Conservation (phyloP, 805 yeast species). For the Wickerhamiella slavikovae region DNA sequence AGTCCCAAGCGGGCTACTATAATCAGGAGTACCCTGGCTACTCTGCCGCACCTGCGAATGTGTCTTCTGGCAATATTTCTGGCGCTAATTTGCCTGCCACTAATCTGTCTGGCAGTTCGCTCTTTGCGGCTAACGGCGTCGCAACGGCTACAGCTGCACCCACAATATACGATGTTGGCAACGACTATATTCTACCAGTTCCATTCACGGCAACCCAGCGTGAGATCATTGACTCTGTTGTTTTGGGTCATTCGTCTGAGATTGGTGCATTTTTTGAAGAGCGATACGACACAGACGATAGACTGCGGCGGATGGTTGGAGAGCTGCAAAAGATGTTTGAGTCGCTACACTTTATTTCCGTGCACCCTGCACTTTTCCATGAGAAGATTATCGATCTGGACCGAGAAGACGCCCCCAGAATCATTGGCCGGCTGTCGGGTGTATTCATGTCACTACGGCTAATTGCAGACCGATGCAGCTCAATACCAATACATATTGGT, state of each 20-base stretch:
- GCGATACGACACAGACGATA: constrained; percentile 31
- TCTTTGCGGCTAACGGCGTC: background rate
- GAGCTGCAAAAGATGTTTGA: constrained; percentile 43
- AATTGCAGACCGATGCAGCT: constrained; percentile 30
- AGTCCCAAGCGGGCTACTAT: too few species aligned
- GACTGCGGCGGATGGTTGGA: constrained; percentile 22
- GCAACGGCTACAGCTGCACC: background rate
- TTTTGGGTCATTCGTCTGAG: constrained; percentile 78
- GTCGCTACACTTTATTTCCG: constrained; percentile 60
- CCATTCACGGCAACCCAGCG: constrained; percentile 32
- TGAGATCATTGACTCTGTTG: constrained; percentile 77
- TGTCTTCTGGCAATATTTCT: too few species aligned
- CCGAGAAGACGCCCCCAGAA: too few species aligned
- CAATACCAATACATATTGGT: constrained; percentile 33
- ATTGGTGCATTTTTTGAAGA: constrained; percentile 67
- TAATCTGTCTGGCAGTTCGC: background rate
- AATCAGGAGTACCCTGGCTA: too few species aligned
- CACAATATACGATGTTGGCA: background rate
- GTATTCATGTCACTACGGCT: too few species aligned
- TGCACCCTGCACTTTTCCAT: constrained; percentile 76
- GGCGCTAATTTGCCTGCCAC: too few species aligned
- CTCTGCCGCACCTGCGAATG: too few species aligned
- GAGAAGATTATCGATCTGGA: constrained; percentile 25
- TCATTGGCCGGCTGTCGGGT: too few species aligned
- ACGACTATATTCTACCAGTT: constrained; percentile 8